Conservation (phyloP, 805 yeast genomes). For the Starmerella geochares region DNA sequence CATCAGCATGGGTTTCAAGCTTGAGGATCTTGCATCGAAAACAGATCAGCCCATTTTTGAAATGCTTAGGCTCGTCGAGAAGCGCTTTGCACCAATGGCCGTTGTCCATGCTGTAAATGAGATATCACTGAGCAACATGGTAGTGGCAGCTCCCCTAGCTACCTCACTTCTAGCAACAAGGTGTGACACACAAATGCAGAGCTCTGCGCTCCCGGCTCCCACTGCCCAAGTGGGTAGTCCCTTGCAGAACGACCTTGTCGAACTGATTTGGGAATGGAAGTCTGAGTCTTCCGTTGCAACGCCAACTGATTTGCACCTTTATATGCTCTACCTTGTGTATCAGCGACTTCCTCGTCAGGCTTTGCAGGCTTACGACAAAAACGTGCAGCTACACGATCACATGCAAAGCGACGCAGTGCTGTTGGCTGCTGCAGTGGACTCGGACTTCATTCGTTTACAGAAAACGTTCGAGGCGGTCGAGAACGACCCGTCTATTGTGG, state of each 20-base stretch:
- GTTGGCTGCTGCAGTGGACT: constrained; percentile 37
- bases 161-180: constrained; percentile 9
- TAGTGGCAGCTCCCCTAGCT: constrained; percentile 7
- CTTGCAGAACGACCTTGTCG: neutral
- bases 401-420: constrained; percentile 43
- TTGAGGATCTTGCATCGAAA: neutral
- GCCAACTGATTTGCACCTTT: constrained; percentile 25
- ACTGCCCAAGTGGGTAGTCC: neutral
- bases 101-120: constrained; percentile 2
- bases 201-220: neutral
- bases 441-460: constrained; percentile 49
- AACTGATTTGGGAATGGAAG: constrained; percentile 32
- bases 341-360: constrained; percentile 26
- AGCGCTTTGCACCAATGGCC: neutral
- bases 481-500: neutral
- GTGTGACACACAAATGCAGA: neutral
- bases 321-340: constrained; percentile 24
- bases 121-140: neutral
- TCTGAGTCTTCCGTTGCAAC: constrained; percentile 11
- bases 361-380: constrained; percentile 32
- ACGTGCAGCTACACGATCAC: constrained; percentile 38
- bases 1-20: neutral
- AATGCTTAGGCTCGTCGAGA: neutral
- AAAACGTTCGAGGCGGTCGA: constrained; percentile 39
- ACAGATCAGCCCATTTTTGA: constrained; percentile 8